phyloP scores from a whole-genome alignment of 768 basidiomycete species.

The Tubosaeta sp. region DNA sequence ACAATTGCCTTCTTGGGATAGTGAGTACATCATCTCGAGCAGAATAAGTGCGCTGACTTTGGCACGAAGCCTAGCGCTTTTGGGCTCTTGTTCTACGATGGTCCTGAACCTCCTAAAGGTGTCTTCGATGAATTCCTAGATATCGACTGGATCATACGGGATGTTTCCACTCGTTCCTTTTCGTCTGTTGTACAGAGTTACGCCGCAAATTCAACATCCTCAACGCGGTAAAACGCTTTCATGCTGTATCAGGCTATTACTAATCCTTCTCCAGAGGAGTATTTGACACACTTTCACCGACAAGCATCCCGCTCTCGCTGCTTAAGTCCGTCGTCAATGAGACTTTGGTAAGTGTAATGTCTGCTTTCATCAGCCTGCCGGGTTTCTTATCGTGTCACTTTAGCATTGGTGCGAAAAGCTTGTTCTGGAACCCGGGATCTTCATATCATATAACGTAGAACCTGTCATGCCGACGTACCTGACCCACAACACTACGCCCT shows the following conservation, averaged over 20 bases:
- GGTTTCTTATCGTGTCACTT: background rate
- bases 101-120: conserved; percentile 21
- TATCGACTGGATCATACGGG: background rate
- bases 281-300: background rate
- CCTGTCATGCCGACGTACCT: conserved; percentile 43
- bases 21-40: background rate
- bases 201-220: background rate
- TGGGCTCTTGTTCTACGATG: conserved; percentile 53
- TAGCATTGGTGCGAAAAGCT: background rate
- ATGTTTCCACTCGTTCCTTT: conserved; percentile 13
- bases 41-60: background rate
- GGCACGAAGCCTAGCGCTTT: background rate
- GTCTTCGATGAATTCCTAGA: conserved; percentile 24
- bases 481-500: conserved; percentile 30
- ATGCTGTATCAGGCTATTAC: background rate
- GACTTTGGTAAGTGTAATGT: conserved; percentile 9
- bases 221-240: conserved; percentile 20
- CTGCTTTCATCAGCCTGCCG: background rate
- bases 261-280: background rate
- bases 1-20: conserved; percentile 26
- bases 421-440: background rate
- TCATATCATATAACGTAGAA: conserved; percentile 32
- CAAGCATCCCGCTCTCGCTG: conserved; percentile 3
- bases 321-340: conserved; percentile 10
- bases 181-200: conserved; percentile 5